phyloP scores from a whole-genome alignment of 768 basidiomycete species.

The Suillus variegatus region DNA sequence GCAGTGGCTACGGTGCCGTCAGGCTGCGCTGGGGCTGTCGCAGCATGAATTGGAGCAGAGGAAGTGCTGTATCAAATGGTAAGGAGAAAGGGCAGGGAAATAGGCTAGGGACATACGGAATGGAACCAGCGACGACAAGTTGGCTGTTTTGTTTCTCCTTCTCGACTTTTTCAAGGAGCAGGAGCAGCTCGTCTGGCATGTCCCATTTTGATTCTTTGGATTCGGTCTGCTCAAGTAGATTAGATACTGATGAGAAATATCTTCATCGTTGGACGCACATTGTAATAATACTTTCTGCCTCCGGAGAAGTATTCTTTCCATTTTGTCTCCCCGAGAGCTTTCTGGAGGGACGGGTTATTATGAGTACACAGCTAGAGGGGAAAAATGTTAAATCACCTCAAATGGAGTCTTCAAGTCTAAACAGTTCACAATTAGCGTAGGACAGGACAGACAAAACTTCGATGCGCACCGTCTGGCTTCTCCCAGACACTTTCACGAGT shows the following conservation, averaged over 20 bases:
- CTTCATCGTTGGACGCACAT: slow-evolving; percentile 47
- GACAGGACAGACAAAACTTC: slow-evolving; percentile 12
- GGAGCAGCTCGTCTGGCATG: slow-evolving; percentile 88
- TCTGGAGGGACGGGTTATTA: slow-evolving; percentile 42
- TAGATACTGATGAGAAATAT: neutral
- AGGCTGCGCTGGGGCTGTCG: slow-evolving; percentile 41
- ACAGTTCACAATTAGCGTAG: neutral
- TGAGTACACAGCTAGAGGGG: slow-evolving; percentile 2
- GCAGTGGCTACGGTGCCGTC: slow-evolving; percentile 48
- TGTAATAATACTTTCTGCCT: slow-evolving; percentile 89
- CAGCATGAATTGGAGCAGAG: slow-evolving; percentile 51
- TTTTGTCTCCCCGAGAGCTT: slow-evolving; percentile 83
- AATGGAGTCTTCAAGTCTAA: slow-evolving; percentile 88
- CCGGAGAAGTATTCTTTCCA: slow-evolving; percentile 98
- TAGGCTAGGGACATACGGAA: slow-evolving; percentile 18
- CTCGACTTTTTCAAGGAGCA: slow-evolving; percentile 84
- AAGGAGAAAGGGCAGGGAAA: neutral
- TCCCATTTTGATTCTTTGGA: slow-evolving; percentile 98
- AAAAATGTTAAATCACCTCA: slow-evolving; percentile 55
- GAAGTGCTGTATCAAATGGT: slow-evolving; percentile 27
- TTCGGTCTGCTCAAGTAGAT: slow-evolving; percentile 53
- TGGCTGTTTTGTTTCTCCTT: slow-evolving; percentile 56
- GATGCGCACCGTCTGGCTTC: slow-evolving; percentile 83
- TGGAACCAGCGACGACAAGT: slow-evolving; percentile 35
- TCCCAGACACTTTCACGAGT: slow-evolving; percentile 96